Evolutionary conservation across 2,329 filamentous ascomycete species (phyloP), one percentile per base, ranked within the genome.

Genomic region (Dactylellina sp.): DNA sequence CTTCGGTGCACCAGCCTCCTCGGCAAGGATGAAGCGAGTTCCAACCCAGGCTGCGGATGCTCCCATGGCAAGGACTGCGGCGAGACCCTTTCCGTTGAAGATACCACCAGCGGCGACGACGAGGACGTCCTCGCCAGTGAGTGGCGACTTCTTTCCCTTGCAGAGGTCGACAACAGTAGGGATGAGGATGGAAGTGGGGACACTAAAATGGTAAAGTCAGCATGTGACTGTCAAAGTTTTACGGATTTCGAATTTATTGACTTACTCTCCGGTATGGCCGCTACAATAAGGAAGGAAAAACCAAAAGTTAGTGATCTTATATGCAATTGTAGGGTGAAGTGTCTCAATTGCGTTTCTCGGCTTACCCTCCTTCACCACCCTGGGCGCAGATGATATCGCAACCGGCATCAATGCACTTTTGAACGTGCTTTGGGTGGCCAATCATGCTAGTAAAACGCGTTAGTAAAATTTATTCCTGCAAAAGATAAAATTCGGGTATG

Each of bases 331-430:
- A 24, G 22, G 2, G 44, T 52, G 28, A 32, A 9, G 9, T 32
- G 28, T 32, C 40, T 39, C 14, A 25, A 32, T 14, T 39, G n/a
- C 16, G 57, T 40, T 24, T 20, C 2, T 32, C 11, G n/a, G 55
- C 70, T 64, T 72, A 72, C 70, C 95, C 95, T 76, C 95, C 95
- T 85, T 99, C 95, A 79, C 95, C 94, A 81, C 95, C 95, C 85
- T 99, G 95, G 59, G 95, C 95, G 46, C 94, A 98, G 84, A 99
- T 98, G 79, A 99, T 91, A 83, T 99, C 95, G 78, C 89, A 92
- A 77, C 93, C 95, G 71, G 93, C 87, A 56, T 94, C 92, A 76
- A 99, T 86, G 83, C 92, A 96, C 87, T 98, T 99, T 84, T 92
- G 87, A 76, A 97, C 94, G 84, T 99, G 95, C 89, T 99, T 99